phyloP scores from a whole-genome alignment of 495 filamentous ascomycete species.

The Copromyces sp. region DNA sequence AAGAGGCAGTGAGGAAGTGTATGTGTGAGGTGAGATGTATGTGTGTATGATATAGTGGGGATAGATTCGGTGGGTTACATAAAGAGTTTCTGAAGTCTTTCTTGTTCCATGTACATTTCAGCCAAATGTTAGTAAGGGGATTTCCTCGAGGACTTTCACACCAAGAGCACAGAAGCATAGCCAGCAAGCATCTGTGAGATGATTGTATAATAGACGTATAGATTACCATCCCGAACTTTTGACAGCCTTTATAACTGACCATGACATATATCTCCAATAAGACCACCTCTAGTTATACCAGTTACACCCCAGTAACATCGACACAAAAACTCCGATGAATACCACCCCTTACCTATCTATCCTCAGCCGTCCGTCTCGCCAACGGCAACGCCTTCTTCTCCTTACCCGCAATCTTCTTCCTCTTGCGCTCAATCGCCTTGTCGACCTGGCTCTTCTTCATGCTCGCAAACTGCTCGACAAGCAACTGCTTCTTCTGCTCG shows the following conservation, averaged over 20 bases:
- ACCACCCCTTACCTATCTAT: conserved; percentile 1
- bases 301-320: background rate
- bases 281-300: background rate
- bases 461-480: conserved; percentile 65
- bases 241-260: background rate
- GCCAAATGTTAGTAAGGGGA: background rate
- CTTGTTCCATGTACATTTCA: background rate
- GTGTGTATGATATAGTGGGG: conserved; percentile 5
- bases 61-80: background rate
- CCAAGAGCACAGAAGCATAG: background rate
- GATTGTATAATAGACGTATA: background rate
- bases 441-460: conserved; percentile 77
- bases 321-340: background rate
- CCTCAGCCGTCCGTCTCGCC: conserved; percentile 43
- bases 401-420: conserved; percentile 73
- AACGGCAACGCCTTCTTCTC: conserved; percentile 73
- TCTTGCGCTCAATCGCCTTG: conserved; percentile 64
- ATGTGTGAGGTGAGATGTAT: background rate
- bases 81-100: background rate
- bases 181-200: background rate
- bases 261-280: background rate
- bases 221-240: background rate
- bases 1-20: background rate
- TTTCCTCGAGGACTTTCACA: background rate
- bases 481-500: conserved; percentile 75